A percentile compares a stretch with the other conserved stretches of the same genome.
Conservation (phyloP, 2,329 filamentous ascomycete genomes). For the Ophiostoma pallidulum region DNA sequence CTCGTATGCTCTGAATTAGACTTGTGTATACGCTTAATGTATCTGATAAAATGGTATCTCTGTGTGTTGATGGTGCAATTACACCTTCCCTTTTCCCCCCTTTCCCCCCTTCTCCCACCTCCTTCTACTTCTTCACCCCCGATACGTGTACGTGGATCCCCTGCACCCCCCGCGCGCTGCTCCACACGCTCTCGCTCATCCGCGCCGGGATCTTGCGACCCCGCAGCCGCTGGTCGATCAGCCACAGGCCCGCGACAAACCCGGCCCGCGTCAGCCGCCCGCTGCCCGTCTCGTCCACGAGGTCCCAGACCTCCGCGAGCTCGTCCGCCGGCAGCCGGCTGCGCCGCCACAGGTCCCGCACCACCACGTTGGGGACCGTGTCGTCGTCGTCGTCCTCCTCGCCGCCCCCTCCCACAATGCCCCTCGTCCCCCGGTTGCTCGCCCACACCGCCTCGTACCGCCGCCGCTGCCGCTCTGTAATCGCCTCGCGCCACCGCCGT, state of each 20-base stretch:
- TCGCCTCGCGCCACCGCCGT: conserved; percentile 65
- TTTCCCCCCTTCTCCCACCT: conserved; percentile 15
- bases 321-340: conserved; percentile 59
- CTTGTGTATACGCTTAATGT: no score
- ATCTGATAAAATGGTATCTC: no score
- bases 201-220: conserved; percentile 66
- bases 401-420: conserved; percentile 1
- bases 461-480: conserved; percentile 64
- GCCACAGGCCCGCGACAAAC: conserved; percentile 77
- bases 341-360: conserved; percentile 65
- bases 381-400: conserved; percentile 27
- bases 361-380: conserved; percentile 57
- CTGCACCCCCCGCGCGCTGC: conserved; percentile 47
- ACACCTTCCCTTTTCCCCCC: background rate
- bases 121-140: no score
- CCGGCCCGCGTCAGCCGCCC: conserved; percentile 56
- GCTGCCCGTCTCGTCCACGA: conserved; percentile 51
- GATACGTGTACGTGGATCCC: no score
- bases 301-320: conserved; percentile 66
- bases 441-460: conserved; percentile 81
- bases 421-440: conserved; percentile 56
- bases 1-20: no score
- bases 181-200: conserved; percentile 68
- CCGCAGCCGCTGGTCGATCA: conserved; percentile 71
- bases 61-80: no score